Evolutionary conservation across 495 filamentous ascomycete species (phyloP).

Genomic region (Aspergillus indologenus): DNA sequence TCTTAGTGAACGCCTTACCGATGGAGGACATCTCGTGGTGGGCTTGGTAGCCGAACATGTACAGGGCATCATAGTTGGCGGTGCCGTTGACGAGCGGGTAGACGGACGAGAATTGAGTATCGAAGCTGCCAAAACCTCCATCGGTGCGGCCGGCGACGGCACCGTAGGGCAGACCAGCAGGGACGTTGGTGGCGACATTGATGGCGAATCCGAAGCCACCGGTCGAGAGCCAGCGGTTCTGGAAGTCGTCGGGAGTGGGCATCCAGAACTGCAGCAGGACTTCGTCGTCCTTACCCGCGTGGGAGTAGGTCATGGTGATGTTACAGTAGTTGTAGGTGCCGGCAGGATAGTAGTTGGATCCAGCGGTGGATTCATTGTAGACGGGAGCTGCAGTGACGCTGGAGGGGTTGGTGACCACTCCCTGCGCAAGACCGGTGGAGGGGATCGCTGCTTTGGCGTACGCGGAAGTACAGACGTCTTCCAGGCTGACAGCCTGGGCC

Average conservation of each 20-base stretch:
- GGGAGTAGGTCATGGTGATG: slow-evolving; percentile 44
- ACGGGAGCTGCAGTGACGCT: slow-evolving; percentile 29
- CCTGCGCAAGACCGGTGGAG: slow-evolving; percentile 18
- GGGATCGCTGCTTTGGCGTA: slow-evolving; percentile 30
- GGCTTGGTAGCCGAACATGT: slow-evolving; percentile 47
- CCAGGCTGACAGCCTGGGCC: slow-evolving; percentile 12
- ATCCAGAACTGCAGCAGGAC: slow-evolving; percentile 41
- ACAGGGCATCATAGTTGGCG: slow-evolving; percentile 39
- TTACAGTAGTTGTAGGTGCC: slow-evolving; percentile 39
- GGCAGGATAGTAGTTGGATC: slow-evolving; percentile 22
- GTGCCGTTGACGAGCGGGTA: slow-evolving; percentile 42
- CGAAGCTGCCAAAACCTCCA: slow-evolving; percentile 48
- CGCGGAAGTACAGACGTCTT: slow-evolving; percentile 28
- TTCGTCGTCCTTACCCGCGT: slow-evolving; percentile 32
- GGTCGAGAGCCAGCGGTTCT: slow-evolving; percentile 44
- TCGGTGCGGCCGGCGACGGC: slow-evolving; percentile 14
- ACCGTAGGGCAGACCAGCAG: slow-evolving; percentile 37
- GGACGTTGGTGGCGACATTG: slow-evolving; percentile 37
- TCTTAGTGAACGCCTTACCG: slow-evolving; percentile 37
- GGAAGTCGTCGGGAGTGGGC: slow-evolving; percentile 36
- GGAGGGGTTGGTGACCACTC: slow-evolving; percentile 30
- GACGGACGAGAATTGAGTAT: slow-evolving; percentile 32
- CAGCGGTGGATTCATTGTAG: slow-evolving; percentile 30
- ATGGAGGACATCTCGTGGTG: slow-evolving; percentile 30
- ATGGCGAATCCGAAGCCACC: slow-evolving; percentile 47